Conservation (phyloP, 192 early-diverging fungal species). For the Gryganskiella cystojenkinii region DNA sequence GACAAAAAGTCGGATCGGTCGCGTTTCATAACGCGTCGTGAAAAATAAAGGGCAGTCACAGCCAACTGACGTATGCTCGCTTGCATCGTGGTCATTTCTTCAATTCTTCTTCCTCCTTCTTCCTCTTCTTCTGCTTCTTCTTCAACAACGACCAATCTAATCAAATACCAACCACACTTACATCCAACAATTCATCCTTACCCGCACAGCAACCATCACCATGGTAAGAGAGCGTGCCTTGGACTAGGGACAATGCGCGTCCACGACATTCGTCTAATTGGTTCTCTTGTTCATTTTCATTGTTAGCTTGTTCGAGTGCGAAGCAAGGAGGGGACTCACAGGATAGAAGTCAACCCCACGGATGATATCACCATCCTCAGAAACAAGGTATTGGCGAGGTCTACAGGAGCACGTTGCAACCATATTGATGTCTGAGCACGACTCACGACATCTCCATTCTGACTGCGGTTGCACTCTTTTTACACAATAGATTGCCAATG, state of each 20-base stretch:
- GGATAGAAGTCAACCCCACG: slow-evolving; percentile 68
- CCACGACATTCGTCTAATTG: too few species aligned
- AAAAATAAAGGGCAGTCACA: slow-evolving; percentile 14
- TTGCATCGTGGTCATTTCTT: background rate
- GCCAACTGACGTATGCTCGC: background rate
- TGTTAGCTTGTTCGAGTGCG: slow-evolving; percentile 75
- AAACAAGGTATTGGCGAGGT: slow-evolving; percentile 60
- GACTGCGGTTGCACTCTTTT: slow-evolving; percentile 5
- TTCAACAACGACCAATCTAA: too few species aligned
- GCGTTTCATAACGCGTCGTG: slow-evolving; percentile 3
- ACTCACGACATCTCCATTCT: slow-evolving; percentile 5
- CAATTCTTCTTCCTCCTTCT: background rate
- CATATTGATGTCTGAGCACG: background rate
- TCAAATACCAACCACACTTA: too few species aligned
- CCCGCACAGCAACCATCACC: too few species aligned
- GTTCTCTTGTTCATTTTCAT: too few species aligned
- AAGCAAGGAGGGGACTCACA: slow-evolving; percentile 73
- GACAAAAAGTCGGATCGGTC: slow-evolving; percentile 31
- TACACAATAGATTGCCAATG: slow-evolving; percentile 51
- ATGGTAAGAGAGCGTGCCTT: too few species aligned
- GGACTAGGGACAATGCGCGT: too few species aligned
- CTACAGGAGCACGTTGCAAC: background rate
- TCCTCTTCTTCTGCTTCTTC: background rate
- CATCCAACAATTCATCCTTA: too few species aligned
- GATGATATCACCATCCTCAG: slow-evolving; percentile 62